Base-by-base conservation (phyloP, 2,329 filamentous ascomycete species). In the Fusarium newnesense region DNA sequence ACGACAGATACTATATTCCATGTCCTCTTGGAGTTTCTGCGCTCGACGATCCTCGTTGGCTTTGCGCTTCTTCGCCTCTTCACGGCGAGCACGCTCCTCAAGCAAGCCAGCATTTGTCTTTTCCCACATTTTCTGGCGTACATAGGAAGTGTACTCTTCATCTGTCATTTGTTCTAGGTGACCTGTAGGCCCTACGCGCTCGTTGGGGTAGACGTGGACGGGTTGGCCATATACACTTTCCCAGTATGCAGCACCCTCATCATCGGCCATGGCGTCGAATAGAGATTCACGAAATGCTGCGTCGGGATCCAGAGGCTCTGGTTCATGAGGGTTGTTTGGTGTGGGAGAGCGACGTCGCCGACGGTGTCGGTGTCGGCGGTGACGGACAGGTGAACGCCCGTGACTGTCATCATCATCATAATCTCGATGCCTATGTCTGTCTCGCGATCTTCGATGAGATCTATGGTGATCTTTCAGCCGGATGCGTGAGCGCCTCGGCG, bases 191-290 rank as follows among this genome's bases (percentile, higher is more conserved):
- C 83, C 85, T 13, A 82, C 79, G 10, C 78, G 72, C 56, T 85
- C 82, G 32, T 88, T 86, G 0, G 89, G 80, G 80, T 97, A 98
- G 11, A 90, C 89, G 82, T 98, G 95, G 56, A 98, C 93, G 1
- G 96, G 96, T 80, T 98, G 96, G 2, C 95, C 95, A 82, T 98
- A 99, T n/a, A 99, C 94, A 21, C 90, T 90, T 81, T 98, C 93
- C 96, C 96, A 99, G 84, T 96, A 99, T 12, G 91, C 89, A 4
- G 96, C 96, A 52, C 96, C 96, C 83, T 99, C 96, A 79, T 98
- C 96, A 82, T 99, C 96, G 42, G 95, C 96, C 82, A 99, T 92
- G 37, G 96, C 96, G 81, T 99, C 96, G 83, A 98, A 98, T 9
- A 99, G 91, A 2, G 95, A 97, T 81, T 97, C 94, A 36, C 94